Conservation (phyloP, 2,329 filamentous ascomycete species). For the Cladophialophora immunda region DNA sequence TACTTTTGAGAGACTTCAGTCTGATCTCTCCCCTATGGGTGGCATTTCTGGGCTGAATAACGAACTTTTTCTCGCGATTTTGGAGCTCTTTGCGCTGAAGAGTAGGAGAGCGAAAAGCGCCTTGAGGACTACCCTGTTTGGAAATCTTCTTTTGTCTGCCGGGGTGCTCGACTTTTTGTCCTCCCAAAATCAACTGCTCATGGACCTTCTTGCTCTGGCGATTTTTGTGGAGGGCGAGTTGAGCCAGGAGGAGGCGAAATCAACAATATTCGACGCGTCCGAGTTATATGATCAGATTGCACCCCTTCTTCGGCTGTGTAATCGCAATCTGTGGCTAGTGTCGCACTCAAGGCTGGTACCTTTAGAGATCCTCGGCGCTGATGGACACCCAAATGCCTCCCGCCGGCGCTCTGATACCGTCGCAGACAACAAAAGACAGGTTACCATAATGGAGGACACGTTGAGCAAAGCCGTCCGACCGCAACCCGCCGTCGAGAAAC, state of each 20-base stretch:
- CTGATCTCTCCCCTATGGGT: conserved; percentile 72
- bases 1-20: conserved; percentile 74
- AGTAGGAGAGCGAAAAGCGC: conserved; percentile 42
- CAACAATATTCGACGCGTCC: conserved; percentile 68
- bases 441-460: conserved; percentile 54
- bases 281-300: conserved; percentile 71
- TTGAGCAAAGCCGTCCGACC: conserved; percentile 56
- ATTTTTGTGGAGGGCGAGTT: conserved; percentile 87
- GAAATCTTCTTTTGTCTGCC: conserved; percentile 65
- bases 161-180: conserved; percentile 81
- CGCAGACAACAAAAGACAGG: conserved; percentile 42
- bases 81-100: conserved; percentile 56
- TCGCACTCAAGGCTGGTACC: conserved; percentile 50
- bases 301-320: conserved; percentile 74
- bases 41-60: conserved; percentile 59
- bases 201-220: conserved; percentile 83
- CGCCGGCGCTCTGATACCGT: conserved; percentile 42
- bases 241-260: conserved; percentile 72
- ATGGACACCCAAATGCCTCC: conserved; percentile 41
- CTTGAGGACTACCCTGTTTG: conserved; percentile 34
- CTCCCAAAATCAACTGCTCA: conserved; percentile 75
- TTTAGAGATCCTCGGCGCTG: conserved; percentile 40
- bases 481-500: conserved; percentile 49
- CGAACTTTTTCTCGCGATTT: conserved; percentile 61
- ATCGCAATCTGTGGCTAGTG: conserved; percentile 73